Evolutionary conservation across 345 rosid species (phyloP).

Genomic region (Populus simonii): DNA sequence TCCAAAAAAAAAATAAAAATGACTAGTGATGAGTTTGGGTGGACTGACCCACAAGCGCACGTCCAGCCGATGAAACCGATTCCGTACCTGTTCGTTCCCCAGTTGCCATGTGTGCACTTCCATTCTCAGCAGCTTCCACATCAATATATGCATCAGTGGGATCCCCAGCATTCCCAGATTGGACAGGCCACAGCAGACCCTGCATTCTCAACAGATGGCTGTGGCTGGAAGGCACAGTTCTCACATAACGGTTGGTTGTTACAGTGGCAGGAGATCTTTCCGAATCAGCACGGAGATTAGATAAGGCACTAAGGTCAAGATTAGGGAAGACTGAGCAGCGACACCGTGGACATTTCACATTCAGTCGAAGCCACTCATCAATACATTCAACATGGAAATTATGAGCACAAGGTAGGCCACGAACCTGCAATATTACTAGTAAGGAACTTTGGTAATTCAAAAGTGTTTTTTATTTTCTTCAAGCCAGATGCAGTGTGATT

Average conservation of each 20-base stretch:
- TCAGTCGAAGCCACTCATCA: conserved; percentile 91
- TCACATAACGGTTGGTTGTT: conserved; percentile 42
- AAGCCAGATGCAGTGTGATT: background rate
- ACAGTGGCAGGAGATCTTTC: conserved; percentile 45
- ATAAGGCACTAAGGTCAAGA: conserved; percentile 90
- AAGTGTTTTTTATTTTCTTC: background rate
- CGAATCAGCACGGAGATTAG: conserved; percentile 72
- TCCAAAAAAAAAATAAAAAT: background rate
- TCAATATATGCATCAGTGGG: conserved; percentile 25
- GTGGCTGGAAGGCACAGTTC: conserved; percentile 69
- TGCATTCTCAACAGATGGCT: conserved; percentile 75
- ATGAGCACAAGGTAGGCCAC: conserved; percentile 98
- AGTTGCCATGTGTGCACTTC: background rate
- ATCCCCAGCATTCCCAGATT: conserved; percentile 39
- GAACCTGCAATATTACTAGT: conserved; percentile 59
- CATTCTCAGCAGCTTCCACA: conserved; percentile 41
- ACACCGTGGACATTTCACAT: conserved; percentile 95
- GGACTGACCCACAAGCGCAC: background rate
- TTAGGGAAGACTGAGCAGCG: conserved; percentile 94
- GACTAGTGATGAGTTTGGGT: conserved; percentile 1
- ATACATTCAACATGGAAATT: conserved; percentile 98
- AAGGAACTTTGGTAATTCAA: conserved; percentile 12
- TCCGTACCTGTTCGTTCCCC: conserved; percentile 1
- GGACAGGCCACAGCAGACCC: conserved; percentile 54
- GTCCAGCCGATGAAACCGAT: conserved; percentile 2